These are phyloP conservation scores for Aspergillus latus DNA, from an alignment of 2,329 filamentous ascomycete species.

Conservation along the genomic window DNA sequence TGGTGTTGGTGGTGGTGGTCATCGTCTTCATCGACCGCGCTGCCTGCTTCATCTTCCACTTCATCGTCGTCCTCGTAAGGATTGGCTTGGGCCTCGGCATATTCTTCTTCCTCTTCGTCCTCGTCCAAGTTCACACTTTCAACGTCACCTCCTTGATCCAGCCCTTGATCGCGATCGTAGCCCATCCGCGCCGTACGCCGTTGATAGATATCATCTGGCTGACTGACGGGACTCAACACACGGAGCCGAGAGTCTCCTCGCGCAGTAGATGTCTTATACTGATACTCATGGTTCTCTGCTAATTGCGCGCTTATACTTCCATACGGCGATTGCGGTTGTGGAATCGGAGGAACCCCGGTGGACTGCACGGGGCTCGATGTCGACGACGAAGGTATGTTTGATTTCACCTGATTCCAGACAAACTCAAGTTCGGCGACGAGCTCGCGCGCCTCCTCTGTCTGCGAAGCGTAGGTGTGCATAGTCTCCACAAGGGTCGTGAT, in stretches of 20 bases:
- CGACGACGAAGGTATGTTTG: constrained; percentile 66
- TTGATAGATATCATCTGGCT: constrained; percentile 65
- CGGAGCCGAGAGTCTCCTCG: constrained; percentile 56
- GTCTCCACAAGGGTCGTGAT: constrained; percentile 93
- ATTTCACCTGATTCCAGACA: constrained; percentile 97
- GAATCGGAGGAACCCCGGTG: constrained; percentile 30
- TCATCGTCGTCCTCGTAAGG: constrained; percentile 29
- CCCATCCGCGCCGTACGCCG: constrained; percentile 31
- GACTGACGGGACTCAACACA: constrained; percentile 81
- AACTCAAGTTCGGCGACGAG: constrained; percentile 95
- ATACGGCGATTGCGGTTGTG: constrained; percentile 35
- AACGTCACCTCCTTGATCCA: constrained; percentile 27
- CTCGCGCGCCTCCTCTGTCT: constrained; percentile 77
- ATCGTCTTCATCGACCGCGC: constrained; percentile 5
- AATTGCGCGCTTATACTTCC: constrained; percentile 38
- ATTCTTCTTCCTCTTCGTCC: constrained; percentile 40
- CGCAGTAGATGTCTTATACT: constrained; percentile 49
- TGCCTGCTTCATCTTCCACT: constrained; percentile 5
- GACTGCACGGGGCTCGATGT: constrained; percentile 29
- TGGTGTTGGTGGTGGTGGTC: background rate
- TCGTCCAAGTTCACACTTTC: constrained; percentile 36
- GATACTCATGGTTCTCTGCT: constrained; percentile 37
- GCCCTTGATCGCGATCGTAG: constrained; percentile 33
- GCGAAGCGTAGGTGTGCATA: constrained; percentile 90
- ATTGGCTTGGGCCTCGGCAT: constrained; percentile 37